Evolutionary conservation across 306 rosid genomes (phyloP), one percentile per base, ranked within the genome.

Genomic region (Medicago arabica): DNA sequence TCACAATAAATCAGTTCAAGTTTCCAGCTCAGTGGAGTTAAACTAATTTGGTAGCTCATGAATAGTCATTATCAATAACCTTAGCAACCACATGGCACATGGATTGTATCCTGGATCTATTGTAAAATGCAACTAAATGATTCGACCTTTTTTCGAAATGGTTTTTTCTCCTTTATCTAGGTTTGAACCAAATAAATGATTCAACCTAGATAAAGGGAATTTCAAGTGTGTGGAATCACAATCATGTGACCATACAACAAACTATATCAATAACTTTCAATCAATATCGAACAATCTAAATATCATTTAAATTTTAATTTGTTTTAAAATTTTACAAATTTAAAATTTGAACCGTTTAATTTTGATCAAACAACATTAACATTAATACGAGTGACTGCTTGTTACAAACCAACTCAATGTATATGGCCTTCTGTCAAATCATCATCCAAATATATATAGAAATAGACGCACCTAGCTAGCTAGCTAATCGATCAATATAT

Each of bases 1-100:
- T 53, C 60, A 53, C 28, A 53, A 53, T 53, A 17, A 17, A 54
- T 54, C 14, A 54, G 11, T 54, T 54, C 11, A 18, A 54, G 28
- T 8, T 54, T 18, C 11, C 2, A 21, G 1, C n/a, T 14, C 38
- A 57, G 11, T 21, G 14, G 34, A 2, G 36, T 57, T 57, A 4
- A 57, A 21, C 38, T 10, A 46, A 67, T 53, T 75, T 75, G 51
- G 5, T 69, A 57, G 11, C 76, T 8, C 40, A 61, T 71, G 92
- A 84, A 75, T 71, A 71, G 89, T 86, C 87, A 73, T 75, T 71
- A 78, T 86, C 89, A 82, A 62, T 78, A 83, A 83, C 74, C 85
- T 80, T 83, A 84, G 83, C 81, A 75, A 74, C 77, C 84, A 81
- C 88, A 80, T 86, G 86, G 84, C 86, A 83, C 90, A 82, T 86